Conservation (phyloP, 768 basidiomycete species). For the Podaxis sp. region DNA sequence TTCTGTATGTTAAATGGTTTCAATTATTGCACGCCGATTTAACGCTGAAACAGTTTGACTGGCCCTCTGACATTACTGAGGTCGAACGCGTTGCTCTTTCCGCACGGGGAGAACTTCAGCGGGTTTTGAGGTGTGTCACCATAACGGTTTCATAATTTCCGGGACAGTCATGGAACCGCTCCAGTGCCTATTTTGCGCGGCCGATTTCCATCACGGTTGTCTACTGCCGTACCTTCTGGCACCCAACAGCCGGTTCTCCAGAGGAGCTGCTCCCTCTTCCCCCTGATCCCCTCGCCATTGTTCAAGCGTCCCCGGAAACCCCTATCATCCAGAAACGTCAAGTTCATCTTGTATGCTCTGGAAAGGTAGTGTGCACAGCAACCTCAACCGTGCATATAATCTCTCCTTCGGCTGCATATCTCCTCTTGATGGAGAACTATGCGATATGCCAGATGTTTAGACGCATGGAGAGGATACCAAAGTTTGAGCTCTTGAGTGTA, state of each 20-base stretch:
- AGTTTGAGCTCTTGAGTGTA: slow-evolving; percentile 45
- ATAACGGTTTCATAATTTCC: background rate
- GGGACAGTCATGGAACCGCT: background rate
- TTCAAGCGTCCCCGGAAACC: slow-evolving; percentile 32
- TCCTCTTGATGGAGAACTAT: slow-evolving; percentile 52
- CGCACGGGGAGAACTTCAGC: slow-evolving; percentile 57
- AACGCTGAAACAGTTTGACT: slow-evolving; percentile 28
- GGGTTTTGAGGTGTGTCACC: slow-evolving; percentile 44
- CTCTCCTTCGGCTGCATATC: slow-evolving; percentile 39
- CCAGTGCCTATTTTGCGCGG: slow-evolving; percentile 51
- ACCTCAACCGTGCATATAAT: slow-evolving; percentile 53
- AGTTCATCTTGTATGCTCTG: slow-evolving; percentile 47
- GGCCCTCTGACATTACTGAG: slow-evolving; percentile 40
- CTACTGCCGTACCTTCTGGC: slow-evolving; percentile 36
- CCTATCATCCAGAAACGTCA: slow-evolving; percentile 51
- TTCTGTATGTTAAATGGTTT: no score
- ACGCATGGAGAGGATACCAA: slow-evolving; percentile 38
- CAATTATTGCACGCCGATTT: background rate
- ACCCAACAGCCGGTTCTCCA: slow-evolving; percentile 15
- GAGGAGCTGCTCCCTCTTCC: slow-evolving; percentile 21
- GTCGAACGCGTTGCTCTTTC: slow-evolving; percentile 56
- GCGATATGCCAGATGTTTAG: slow-evolving; percentile 58
- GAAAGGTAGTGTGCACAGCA: slow-evolving; percentile 45
- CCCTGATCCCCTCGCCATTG: slow-evolving; percentile 22
- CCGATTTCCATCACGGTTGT: slow-evolving; percentile 47